Evolutionary conservation across 495 filamentous ascomycete genomes (phyloP), one percentile per base, ranked within the genome.

Genomic region (Xylaria bambusicola): DNA sequence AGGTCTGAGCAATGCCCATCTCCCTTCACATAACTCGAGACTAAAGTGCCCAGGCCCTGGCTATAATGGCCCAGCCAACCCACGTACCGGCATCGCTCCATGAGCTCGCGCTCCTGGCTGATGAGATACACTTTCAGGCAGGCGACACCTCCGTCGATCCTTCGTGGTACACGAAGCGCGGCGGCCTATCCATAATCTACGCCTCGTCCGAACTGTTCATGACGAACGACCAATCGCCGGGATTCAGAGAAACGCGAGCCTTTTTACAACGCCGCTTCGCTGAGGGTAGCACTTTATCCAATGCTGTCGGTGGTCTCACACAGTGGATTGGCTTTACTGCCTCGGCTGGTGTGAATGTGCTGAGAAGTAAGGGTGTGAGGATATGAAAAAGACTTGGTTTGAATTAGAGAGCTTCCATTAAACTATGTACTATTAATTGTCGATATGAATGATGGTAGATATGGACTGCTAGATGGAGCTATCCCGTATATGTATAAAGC

Each of bases 151-250:
- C 84, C 13, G 88, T 97, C 61, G 93, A 97, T 68, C 81, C 84
- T 0, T 82, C 82, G 10, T 98, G 94, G 94, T 98, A 98, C 70
- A 89, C 92, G 54, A 94, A 94, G 71, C 86, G 94, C 6, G 84
- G 87, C 6, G 84, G 84, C 1, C 77, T 98, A 5, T 83, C 88
- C 3, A 80, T 85, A 10, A 84, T 97, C 63, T 98, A 98, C 69
- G 89, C 91, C 23, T 88, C 86, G 38, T 84, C 88, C 26, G 94
- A 98, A 72, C 76, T 97, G 2, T 92, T 92, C 73, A 96, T 97
- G 93, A 98, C 92, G 15, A 88, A 88, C 44, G 95, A 98, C 70
- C 74, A 70, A 54, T 88, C 84, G 0, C 70, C 77, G 0, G 84
- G 82, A 13, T 90, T 87, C 62, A 64, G 59, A 2, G 89, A 91